Evolutionary conservation across 2,329 filamentous ascomycete genomes (phyloP).

Genomic region (Curvularia eragrostidis): DNA sequence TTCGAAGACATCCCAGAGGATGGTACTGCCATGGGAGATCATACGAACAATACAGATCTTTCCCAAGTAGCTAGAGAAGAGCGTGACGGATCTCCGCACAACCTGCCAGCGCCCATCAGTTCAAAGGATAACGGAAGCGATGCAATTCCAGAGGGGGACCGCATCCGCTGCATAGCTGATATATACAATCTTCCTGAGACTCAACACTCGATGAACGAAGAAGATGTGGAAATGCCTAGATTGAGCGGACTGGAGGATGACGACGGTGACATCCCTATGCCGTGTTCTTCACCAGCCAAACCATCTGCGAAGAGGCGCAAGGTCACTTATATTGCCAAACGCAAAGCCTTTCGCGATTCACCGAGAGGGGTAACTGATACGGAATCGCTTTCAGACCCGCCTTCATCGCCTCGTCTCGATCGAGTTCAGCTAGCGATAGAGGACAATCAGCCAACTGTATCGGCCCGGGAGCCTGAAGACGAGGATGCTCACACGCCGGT

Average conservation of each 20-base stretch:
- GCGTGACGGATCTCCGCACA: slow-evolving; percentile 35
- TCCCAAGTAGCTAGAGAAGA: slow-evolving; percentile 51
- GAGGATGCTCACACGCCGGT: slow-evolving; percentile 44
- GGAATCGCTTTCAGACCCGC: slow-evolving; percentile 22
- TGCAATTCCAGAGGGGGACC: slow-evolving; percentile 12
- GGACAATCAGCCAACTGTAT: slow-evolving; percentile 28
- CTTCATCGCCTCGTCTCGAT: slow-evolving; percentile 22
- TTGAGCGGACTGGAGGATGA: slow-evolving; percentile 41
- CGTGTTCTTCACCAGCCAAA: slow-evolving; percentile 31
- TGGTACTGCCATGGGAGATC: background rate
- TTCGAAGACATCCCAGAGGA: background rate
- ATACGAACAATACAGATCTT: slow-evolving; percentile 31
- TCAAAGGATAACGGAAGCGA: slow-evolving; percentile 28
- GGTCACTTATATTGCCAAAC: slow-evolving; percentile 33
- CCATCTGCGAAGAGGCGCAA: slow-evolving; percentile 43
- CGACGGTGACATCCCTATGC: slow-evolving; percentile 44
- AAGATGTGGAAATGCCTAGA: slow-evolving; percentile 44
- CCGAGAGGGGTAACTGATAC: slow-evolving; percentile 18
- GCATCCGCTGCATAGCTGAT: slow-evolving; percentile 44
- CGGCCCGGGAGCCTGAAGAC: slow-evolving; percentile 41
- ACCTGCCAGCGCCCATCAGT: slow-evolving; percentile 16
- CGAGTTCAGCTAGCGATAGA: slow-evolving; percentile 30
- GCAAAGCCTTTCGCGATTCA: slow-evolving; percentile 28
- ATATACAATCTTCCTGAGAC: slow-evolving; percentile 47
- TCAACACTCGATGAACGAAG: slow-evolving; percentile 38